Conservation (phyloP, 2,329 filamentous ascomycete genomes). For the Botrytis fragariae region DNA sequence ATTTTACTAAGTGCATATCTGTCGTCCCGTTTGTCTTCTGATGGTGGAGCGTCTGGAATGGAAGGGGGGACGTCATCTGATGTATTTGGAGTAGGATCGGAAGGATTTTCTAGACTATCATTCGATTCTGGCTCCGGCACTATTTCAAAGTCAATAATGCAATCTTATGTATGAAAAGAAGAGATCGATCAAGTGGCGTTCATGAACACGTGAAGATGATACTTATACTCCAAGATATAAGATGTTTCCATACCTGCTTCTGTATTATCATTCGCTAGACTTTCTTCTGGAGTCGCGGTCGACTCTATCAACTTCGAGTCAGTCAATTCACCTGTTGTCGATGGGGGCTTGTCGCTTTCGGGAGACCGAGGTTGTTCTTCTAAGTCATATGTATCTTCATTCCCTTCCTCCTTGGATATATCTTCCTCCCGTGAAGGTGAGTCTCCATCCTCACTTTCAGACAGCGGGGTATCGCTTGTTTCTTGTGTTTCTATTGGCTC, state of each 20-base stretch:
- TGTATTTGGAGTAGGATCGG: not conserved
- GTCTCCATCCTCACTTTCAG: not conserved
- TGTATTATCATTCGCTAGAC: not conserved
- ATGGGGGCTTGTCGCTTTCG: not conserved
- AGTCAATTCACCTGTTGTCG: not conserved
- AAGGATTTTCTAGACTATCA: not conserved
- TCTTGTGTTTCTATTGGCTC: constrained; percentile 12
- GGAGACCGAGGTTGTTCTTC: not conserved
- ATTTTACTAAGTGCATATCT: not conserved
- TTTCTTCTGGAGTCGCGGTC: not conserved
- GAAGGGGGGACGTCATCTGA: not conserved
- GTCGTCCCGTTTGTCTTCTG: not conserved
- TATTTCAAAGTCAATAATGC: constrained; percentile 2
- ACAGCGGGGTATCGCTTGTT: constrained; percentile 16
- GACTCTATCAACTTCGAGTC: constrained; percentile 2
- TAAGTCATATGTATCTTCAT: not conserved
- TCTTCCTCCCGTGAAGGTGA: not conserved
- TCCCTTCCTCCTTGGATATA: not conserved
- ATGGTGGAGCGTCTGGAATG: not conserved
- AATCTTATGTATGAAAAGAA: not conserved
- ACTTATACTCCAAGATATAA: not conserved
- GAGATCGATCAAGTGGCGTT: not conserved
- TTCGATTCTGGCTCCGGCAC: not conserved
- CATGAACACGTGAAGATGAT: constrained; percentile 10
- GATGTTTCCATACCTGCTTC: constrained; percentile 16